Base-by-base conservation (phyloP, 2,329 filamentous ascomycete genomes). In the Aspergillus jensenii region DNA sequence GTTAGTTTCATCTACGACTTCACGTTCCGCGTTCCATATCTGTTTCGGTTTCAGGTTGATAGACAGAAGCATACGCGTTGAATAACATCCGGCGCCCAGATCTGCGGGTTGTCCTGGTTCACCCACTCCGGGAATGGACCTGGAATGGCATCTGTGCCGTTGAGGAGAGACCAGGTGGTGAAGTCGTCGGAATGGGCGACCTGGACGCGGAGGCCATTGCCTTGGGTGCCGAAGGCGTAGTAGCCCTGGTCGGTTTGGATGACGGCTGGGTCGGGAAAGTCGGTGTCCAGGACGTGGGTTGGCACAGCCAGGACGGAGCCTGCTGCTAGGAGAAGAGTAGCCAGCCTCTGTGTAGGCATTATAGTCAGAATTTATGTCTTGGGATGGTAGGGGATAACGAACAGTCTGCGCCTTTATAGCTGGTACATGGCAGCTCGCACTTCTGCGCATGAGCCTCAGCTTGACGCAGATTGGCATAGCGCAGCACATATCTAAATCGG, bases 31-130 rank as follows among this genome's bases (percentile, higher is more conserved):
- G 37, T 31, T 31, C 4, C 27, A 31, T 14, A 6, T 7, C 33
- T 35, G 33, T 12, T 12, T 35, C 33, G 3, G 33, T 12, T 14
- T 35, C 14, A 14, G 33, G 8, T 35, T 7, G 33, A 3, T 35
- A 35, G 33, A 14, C 15, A 37, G n/a, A 14, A 14, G n/a, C 60
- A 23, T 57, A 71, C 70, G 17, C 84, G 70, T 48, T 74, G 72
- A 6, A 77, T 76, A 3, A 87, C 81, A 65, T 86, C 84, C 9
- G 84, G 85, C 0, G 84, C 84, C 84, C 84, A 87, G 12, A 80
- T 80, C 55, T 81, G 77, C 6, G 67, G 66, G 3, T 67, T 65
- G 3, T 76, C 76, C 4, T 41, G 37, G 11, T 49, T 33, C 4
- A 48, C 41, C 41, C 48, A 47, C 27, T 11, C 37, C 6, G 53